Base-by-base conservation (phyloP, 805 yeast genomes). In the Metschnikowia reukaufii region DNA sequence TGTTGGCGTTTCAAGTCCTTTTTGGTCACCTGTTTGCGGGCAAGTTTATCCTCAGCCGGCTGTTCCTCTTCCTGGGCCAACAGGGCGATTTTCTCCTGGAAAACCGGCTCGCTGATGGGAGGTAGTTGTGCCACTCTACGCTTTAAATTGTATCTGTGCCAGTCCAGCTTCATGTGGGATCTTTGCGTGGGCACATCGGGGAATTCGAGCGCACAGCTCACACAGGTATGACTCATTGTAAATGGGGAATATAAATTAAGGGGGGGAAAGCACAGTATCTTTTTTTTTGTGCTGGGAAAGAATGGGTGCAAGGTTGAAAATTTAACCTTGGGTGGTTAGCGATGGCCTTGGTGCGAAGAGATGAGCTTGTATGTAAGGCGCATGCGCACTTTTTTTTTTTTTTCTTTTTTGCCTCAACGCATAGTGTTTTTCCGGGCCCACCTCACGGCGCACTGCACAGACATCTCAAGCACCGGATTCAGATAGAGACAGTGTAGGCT, bases 1-100 rank as follows among this genome's bases (percentile, higher is more conserved):
- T 77, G 78, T 52, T 65, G 70, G 52, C 75, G 69, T 58, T 82
- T 70, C 45, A 66, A 67, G 47, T 78, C 83, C 49, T 76, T 78
- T 65, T 78, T 78, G 9, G 77, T 67, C n/a, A 66, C 32, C 42
- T 64, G 69, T 43, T 63, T 62, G 16, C 57, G 60, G 23, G 39
- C 37, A 20, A 20, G 23, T 20, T 33, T 47, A n/a, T 39, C 25
- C 16, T 41, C 43, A n/a, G 20, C 36, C 13, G 42, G 52, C 49
- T 55, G 51, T 38, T 66, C 67, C 33, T 52, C 60, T 12, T 57
- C 57, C 9, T 48, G 51, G 9, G 42, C 47, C 30, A 47, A 34
- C 17, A 57, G 46, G 3, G 64, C 59, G 18, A 62, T 62, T 39
- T 62, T 62, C 27, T 51, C 37, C 38, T 52, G 47, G 48, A 62